These are phyloP conservation scores for Trypanosoma scelopori DNA, from an alignment of 208 protist species.

Conservation along the genomic window DNA sequence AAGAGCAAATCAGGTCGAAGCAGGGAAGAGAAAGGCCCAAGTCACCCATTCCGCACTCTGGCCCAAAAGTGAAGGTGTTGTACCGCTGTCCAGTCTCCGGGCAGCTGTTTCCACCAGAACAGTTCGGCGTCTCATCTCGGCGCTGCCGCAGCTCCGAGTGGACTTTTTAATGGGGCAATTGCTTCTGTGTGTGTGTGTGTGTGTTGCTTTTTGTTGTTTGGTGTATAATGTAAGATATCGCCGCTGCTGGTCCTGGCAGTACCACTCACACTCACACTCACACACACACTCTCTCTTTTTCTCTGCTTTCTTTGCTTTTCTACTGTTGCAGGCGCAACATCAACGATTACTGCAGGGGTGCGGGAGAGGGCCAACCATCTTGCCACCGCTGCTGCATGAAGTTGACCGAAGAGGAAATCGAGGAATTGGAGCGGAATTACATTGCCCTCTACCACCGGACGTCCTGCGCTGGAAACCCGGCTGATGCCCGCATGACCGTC, in stretches of 20 bases:
- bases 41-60: slow-evolving; percentile 5
- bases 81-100: slow-evolving; percentile 71
- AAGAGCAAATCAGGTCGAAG: slow-evolving; percentile 20
- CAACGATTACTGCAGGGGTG: too few species aligned
- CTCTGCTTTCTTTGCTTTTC: neutral
- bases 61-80: slow-evolving; percentile 29
- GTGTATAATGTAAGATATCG: neutral
- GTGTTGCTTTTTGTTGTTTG: neutral
- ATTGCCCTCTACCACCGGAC: slow-evolving; percentile 25
- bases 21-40: slow-evolving; percentile 15
- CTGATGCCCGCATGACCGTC: neutral
- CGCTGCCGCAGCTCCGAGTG: neutral
- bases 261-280: too few species aligned
- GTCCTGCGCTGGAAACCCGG: neutral
- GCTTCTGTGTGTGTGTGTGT: neutral
- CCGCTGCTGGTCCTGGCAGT: too few species aligned
- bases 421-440: slow-evolving; percentile 26
- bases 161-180: neutral
- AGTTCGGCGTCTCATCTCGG: slow-evolving; percentile 46
- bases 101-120: slow-evolving; percentile 48
- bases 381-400: slow-evolving; percentile 9
- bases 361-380: neutral
- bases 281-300: slow-evolving; percentile 1
- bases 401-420: slow-evolving; percentile 30
- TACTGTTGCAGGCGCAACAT: neutral